These are phyloP conservation scores for Ceratocystis lukuohia DNA, from an alignment of 2,329 filamentous ascomycete genomes.

Conservation along the genomic window DNA sequence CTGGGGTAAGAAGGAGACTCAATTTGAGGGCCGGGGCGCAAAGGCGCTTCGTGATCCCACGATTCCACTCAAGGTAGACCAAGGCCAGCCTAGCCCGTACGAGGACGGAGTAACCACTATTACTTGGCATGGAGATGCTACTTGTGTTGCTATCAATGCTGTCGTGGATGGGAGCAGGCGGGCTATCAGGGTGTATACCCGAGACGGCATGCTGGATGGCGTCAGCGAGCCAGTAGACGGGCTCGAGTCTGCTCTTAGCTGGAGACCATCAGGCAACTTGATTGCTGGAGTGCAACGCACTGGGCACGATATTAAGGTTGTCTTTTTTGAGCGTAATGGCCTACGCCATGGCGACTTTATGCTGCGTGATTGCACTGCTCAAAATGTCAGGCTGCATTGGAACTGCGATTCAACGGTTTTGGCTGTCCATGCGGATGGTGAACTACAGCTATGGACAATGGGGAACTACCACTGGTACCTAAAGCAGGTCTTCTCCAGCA, in stretches of 20 bases:
- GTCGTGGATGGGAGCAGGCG: slow-evolving; percentile 57
- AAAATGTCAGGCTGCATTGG: slow-evolving; percentile 60
- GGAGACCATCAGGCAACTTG: slow-evolving; percentile 81
- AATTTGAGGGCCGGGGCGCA: slow-evolving; percentile 86
- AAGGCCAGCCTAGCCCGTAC: slow-evolving; percentile 58
- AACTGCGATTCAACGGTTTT: slow-evolving; percentile 86
- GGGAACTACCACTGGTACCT: slow-evolving; percentile 98
- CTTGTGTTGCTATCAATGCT: slow-evolving; percentile 75
- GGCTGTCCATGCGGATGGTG: slow-evolving; percentile 60
- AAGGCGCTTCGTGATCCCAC: slow-evolving; percentile 82
- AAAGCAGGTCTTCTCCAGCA: slow-evolving; percentile 65
- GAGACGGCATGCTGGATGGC: slow-evolving; percentile 81
- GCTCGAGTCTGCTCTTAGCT: slow-evolving; percentile 75
- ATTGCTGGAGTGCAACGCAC: slow-evolving; percentile 72
- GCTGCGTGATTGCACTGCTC: slow-evolving; percentile 46
- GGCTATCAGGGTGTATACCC: slow-evolving; percentile 76
- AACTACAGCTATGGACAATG: slow-evolving; percentile 89
- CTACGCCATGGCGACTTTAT: slow-evolving; percentile 88
- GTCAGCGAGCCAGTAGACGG: slow-evolving; percentile 91
- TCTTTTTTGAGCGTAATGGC: slow-evolving; percentile 97
- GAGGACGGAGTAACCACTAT: slow-evolving; percentile 63
- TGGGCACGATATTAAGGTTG: slow-evolving; percentile 53
- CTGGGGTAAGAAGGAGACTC: slow-evolving; percentile 96
- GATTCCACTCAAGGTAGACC: slow-evolving; percentile 81
- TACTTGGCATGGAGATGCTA: slow-evolving; percentile 89